These are phyloP conservation scores for Anethum foeniculum DNA, from an alignment of 140 eudicot genomes.

Conservation along the genomic window DNA sequence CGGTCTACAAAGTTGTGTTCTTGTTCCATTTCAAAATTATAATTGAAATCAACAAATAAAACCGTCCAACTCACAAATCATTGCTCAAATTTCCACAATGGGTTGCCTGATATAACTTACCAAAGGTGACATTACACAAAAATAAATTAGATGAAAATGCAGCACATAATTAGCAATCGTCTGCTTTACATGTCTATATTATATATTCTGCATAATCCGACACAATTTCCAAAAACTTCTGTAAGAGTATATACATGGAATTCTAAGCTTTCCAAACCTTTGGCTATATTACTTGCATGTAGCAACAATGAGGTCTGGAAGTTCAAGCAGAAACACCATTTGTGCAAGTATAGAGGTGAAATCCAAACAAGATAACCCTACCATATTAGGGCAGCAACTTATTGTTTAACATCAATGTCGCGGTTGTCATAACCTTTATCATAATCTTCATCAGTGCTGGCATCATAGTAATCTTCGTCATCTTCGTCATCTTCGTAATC, in stretches of 20 bases:
- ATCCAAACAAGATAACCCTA: neutral
- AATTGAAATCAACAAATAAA: neutral
- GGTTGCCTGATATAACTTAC: neutral
- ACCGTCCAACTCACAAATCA: neutral
- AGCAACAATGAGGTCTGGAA: neutral
- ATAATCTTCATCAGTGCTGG: constrained; percentile 43
- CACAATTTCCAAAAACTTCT: neutral
- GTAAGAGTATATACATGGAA: neutral
- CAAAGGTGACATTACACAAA: neutral
- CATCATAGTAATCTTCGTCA: constrained; percentile 47
- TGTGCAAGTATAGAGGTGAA: neutral
- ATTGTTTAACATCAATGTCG: neutral
- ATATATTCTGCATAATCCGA: neutral
- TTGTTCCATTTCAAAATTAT: too few species aligned
- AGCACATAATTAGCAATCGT: neutral
- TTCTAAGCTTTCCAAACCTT: neutral
- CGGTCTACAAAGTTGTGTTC: neutral
- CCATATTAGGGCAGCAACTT: neutral
- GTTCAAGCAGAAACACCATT: constrained; percentile 10
- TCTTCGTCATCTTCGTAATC: constrained; percentile 7
- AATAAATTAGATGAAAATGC: neutral
- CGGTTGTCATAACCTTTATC: neutral
- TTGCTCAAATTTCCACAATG: neutral
- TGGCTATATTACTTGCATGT: neutral
- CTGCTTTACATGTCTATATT: neutral